A percentile compares a stretch with the other conserved stretches of the same genome.
Conservation (phyloP, 1,139 yeast species). For the Nematodospora anomalae region DNA sequence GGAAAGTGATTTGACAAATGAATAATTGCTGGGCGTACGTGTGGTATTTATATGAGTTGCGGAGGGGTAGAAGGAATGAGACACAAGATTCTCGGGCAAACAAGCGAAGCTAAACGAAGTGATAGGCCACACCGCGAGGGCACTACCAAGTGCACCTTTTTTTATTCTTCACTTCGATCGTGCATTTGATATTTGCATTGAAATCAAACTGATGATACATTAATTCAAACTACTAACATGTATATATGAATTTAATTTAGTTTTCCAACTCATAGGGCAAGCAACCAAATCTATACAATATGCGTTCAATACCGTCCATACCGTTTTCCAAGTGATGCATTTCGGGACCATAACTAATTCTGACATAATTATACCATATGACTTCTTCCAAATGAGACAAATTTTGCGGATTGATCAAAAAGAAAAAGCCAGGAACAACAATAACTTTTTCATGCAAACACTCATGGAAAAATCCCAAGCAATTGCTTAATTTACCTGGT, state of each 20-base stretch:
- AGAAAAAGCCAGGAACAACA: constrained; percentile 68
- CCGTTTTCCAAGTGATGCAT: constrained; percentile 53
- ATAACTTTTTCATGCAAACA: constrained; percentile 64
- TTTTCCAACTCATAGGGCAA: constrained; percentile 35
- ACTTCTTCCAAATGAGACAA: constrained; percentile 61
- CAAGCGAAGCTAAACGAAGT: too few relatives aligned
- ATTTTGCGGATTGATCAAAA: constrained; percentile 64
- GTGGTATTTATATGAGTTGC: too few relatives aligned
- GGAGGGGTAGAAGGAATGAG: too few relatives aligned
- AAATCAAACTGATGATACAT: too few relatives aligned
- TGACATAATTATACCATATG: constrained; percentile 62
- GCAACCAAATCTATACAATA: constrained; percentile 47
- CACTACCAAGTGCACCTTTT: neutral
- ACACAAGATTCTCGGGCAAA: too few relatives aligned
- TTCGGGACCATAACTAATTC: constrained; percentile 68
- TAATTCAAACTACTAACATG: too few relatives aligned
- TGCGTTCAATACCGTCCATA: constrained; percentile 68
- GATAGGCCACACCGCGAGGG: neutral
- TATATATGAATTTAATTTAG: too few relatives aligned
- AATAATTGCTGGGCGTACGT: too few relatives aligned
- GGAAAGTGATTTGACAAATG: too few relatives aligned
- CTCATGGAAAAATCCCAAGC: constrained; percentile 69
- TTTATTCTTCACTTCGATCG: too few relatives aligned
- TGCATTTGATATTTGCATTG: too few relatives aligned
- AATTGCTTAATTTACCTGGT: constrained; percentile 60